These are phyloP conservation scores for Adansonia digitata DNA, from an alignment of 345 rosid genomes.

Conservation along the genomic window DNA sequence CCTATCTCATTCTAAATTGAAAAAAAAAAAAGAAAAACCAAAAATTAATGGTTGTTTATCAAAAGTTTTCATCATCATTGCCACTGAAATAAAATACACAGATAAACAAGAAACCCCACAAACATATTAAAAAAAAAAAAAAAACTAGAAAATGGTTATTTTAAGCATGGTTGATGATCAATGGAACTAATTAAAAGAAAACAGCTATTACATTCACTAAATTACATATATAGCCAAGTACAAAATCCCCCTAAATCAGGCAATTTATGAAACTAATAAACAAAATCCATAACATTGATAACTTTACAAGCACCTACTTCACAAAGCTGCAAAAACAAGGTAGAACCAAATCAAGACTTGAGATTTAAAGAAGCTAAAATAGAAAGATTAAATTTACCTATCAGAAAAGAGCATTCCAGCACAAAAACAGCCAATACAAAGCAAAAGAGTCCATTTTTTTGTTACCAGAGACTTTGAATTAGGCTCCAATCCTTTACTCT, in stretches of 20 bases:
- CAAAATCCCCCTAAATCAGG: slow-evolving; percentile 11
- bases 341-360: slow-evolving; percentile 2
- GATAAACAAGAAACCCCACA: not conserved
- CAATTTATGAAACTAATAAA: slow-evolving; percentile 10
- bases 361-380: not conserved
- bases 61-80: slow-evolving; percentile 8
- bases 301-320: not conserved
- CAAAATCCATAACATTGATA: slow-evolving; percentile 10
- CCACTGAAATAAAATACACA: not conserved
- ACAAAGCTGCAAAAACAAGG: not conserved
- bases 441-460: slow-evolving; percentile 69
- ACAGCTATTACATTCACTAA: not conserved
- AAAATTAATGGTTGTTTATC: not conserved
- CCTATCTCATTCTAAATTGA: not conserved
- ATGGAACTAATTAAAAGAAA: not conserved
- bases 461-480: slow-evolving; percentile 48
- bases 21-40: not conserved
- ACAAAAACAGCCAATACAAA: slow-evolving; percentile 89
- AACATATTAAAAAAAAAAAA: not conserved
- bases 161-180: not conserved
- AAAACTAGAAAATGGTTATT: no score
- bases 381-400: slow-evolving; percentile 34
- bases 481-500: slow-evolving; percentile 48
- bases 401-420: slow-evolving; percentile 88
- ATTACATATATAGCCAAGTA: not conserved